Evolutionary conservation across 257 asterid genomes (phyloP).

Genomic region (Thymus quinquecostatus): DNA sequence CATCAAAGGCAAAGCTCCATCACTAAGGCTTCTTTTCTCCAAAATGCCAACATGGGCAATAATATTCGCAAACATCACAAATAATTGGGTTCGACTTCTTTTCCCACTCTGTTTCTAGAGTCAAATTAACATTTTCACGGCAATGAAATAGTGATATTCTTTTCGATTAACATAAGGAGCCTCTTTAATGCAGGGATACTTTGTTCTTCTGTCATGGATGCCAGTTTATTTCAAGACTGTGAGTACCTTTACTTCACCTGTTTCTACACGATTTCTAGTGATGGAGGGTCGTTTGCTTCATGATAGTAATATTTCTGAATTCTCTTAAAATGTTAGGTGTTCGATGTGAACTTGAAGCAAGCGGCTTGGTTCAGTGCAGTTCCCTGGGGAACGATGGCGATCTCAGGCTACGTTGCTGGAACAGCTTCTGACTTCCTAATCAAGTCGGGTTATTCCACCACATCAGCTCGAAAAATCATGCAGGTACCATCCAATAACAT

Average conservation of each 20-base stretch:
- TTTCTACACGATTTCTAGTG: background rate
- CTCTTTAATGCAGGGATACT: slow-evolving; percentile 81
- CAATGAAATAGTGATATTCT: background rate
- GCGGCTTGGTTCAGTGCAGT: slow-evolving; percentile 99
- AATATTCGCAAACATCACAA: slow-evolving; percentile 78
- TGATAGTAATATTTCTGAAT: background rate
- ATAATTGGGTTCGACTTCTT: slow-evolving; percentile 71
- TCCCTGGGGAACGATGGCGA: slow-evolving; percentile 99
- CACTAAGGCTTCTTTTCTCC: slow-evolving; percentile 64
- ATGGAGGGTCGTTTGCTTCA: background rate
- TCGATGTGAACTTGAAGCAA: slow-evolving; percentile 83
- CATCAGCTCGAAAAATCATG: slow-evolving; percentile 83
- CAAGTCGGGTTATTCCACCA: slow-evolving; percentile 64
- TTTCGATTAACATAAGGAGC: background rate
- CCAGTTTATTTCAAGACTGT: slow-evolving; percentile 95
- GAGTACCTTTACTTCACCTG: slow-evolving; percentile 37
- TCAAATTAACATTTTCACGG: background rate
- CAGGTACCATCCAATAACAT: slow-evolving; percentile 53
- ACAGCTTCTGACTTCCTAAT: slow-evolving; percentile 72
- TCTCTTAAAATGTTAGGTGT: slow-evolving; percentile 51
- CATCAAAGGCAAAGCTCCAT: slow-evolving; percentile 62
- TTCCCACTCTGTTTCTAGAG: background rate
- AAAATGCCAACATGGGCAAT: slow-evolving; percentile 95
- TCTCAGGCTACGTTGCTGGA: slow-evolving; percentile 95
- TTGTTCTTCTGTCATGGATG: slow-evolving; percentile 98